Base-by-base conservation (phyloP, 495 filamentous ascomycete genomes). In the Elasticomyces elasticus region DNA sequence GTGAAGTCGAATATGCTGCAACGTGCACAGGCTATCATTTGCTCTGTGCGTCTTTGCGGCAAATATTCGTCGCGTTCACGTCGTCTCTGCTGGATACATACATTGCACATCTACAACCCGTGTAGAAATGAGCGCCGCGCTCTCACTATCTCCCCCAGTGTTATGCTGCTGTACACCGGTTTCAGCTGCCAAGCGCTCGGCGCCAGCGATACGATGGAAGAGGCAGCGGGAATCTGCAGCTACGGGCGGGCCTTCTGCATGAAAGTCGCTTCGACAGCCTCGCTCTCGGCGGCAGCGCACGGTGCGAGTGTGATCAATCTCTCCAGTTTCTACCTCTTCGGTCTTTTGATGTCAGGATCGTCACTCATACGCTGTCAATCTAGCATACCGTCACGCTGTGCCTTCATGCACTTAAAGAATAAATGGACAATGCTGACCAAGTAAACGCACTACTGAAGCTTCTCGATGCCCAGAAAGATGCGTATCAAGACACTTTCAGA, bases 391-490 rank as follows among this genome's bases (percentile, higher is more conserved):
- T n/a, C n/a, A n/a, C n/a, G n/a, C n/a, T n/a, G n/a, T n/a, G n/a
- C n/a, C n/a, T n/a, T n/a, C n/a, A n/a, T n/a, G n/a, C n/a, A n/a
- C n/a, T n/a, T n/a, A n/a, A n/a, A 37, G 31, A 10, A 37, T 10
- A 37, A 10, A 49, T 49, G 45, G 27, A 19, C 7, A 30, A 41
- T 24, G 20, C 30, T 5, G 49, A 51, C 4, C 5, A 17, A 23
- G 31, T 45, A 11, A 45, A 45, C 24, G 37, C 28, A 1, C 54
- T 56, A 17, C 25, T 61, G 1, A 50, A 41, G 35, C 22, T 54
- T 17, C 49, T 61, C 3, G 58, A 61, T 17, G 58, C 49, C 20
- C 58, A 61, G 28, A 48, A 43, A 10, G 35, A 56, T 24, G 54
- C 58, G 5, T 61, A 56, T 22, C 11, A 46, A 5, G 58, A 61